Evolutionary conservation across 495 filamentous ascomycete species (phyloP).

Genomic region (Niebla homalea): DNA sequence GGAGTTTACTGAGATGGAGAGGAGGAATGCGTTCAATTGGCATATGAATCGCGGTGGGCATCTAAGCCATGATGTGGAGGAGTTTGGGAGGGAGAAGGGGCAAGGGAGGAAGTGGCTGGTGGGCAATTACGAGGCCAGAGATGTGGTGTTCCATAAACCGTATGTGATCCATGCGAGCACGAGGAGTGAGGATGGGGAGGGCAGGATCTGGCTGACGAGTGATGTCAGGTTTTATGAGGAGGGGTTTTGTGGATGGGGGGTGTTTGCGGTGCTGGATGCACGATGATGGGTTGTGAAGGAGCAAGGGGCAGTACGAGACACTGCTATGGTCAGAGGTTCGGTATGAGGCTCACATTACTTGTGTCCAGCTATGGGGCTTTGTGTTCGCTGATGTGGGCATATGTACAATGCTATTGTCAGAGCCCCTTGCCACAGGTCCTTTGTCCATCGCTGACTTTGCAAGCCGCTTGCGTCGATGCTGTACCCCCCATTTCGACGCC

Average conservation of each 20-base stretch:
- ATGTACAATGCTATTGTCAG: too few species aligned
- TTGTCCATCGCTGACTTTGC: too few species aligned
- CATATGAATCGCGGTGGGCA: conserved; percentile 16
- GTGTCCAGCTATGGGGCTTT: too few species aligned
- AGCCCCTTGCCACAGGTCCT: too few species aligned
- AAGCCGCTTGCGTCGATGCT: too few species aligned
- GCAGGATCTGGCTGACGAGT: conserved; percentile 42
- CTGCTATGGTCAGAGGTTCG: too few species aligned
- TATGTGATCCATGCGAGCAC: conserved; percentile 43
- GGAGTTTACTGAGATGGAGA: conserved; percentile 12
- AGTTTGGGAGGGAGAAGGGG: background rate
- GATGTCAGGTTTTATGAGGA: conserved; percentile 42
- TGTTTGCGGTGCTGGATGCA: conserved; percentile 19
- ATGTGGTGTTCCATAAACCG: conserved; percentile 41
- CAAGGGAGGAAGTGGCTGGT: conserved; percentile 28
- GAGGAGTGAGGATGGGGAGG: conserved; percentile 41
- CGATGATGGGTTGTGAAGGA: conserved; percentile 16
- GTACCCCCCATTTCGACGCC: too few species aligned
- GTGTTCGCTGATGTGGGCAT: too few species aligned
- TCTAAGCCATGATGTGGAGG: background rate
- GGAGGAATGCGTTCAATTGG: conserved; percentile 16
- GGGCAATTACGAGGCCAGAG: conserved; percentile 36
- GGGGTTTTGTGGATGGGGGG: conserved; percentile 22
- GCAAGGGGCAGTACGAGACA: too few species aligned
- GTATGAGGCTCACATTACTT: too few species aligned